Percentiles rank a stretch among this genome's conserved stretches.
Conservation (phyloP, 768 basidiomycete genomes). For the Panus rudis region DNA sequence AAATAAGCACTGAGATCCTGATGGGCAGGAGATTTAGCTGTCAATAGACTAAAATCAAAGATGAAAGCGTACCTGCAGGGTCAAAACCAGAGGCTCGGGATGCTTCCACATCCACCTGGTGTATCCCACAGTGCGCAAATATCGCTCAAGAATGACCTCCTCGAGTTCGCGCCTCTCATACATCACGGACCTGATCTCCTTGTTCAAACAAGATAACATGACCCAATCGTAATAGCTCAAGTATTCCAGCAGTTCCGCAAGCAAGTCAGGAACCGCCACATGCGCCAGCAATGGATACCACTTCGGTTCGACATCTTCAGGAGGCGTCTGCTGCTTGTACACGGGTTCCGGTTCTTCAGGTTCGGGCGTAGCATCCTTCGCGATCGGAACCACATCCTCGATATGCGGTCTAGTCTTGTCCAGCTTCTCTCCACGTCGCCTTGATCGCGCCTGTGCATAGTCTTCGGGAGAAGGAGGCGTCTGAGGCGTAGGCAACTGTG, state of each 20-base stretch:
- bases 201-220: slow-evolving; percentile 45
- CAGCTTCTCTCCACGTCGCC: slow-evolving; percentile 33
- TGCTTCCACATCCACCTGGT: slow-evolving; percentile 47
- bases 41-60: background rate
- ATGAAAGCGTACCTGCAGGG: slow-evolving; percentile 46
- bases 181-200: slow-evolving; percentile 42
- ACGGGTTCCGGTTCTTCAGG: slow-evolving; percentile 17
- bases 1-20: slow-evolving; percentile 79
- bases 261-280: slow-evolving; percentile 44
- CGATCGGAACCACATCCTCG: slow-evolving; percentile 24
- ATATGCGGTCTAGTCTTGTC: slow-evolving; percentile 29
- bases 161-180: slow-evolving; percentile 43
- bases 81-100: slow-evolving; percentile 55
- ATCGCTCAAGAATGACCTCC: slow-evolving; percentile 65
- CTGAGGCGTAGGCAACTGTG: slow-evolving; percentile 14
- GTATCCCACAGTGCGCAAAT: slow-evolving; percentile 68
- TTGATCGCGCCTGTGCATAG: slow-evolving; percentile 34
- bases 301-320: slow-evolving; percentile 10
- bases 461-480: slow-evolving; percentile 26
- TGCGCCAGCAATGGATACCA: slow-evolving; percentile 52
- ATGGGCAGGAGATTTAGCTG: background rate
- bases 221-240: slow-evolving; percentile 73
- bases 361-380: slow-evolving; percentile 15
- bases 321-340: background rate
- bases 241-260: slow-evolving; percentile 48